Conservation (phyloP, 1,284 basidiomycete species). For the Lentinula novae-zelandiae region DNA sequence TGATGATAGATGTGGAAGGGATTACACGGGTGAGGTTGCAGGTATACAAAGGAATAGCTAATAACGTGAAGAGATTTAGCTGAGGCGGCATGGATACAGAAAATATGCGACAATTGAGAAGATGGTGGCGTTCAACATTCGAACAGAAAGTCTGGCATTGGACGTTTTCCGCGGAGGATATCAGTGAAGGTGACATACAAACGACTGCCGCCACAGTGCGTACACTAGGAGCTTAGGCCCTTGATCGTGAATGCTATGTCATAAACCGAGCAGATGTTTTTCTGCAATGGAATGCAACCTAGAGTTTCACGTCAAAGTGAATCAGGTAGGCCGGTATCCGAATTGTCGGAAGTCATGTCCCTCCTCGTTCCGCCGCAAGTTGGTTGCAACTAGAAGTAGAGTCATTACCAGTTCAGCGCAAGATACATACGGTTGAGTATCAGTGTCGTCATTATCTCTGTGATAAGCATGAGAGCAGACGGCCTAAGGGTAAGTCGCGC, state of each 20-base stretch:
- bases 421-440: constrained; percentile 64
- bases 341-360: neutral
- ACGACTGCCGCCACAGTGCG: neutral
- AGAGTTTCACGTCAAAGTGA: neutral
- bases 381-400: neutral
- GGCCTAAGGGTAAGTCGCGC: constrained; percentile 57
- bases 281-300: neutral
- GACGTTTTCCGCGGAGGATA: neutral
- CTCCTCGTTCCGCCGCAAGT: neutral
- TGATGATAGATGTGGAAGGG: neutral
- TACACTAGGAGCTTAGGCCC: neutral
- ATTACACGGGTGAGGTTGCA: neutral
- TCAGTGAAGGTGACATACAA: neutral
- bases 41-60: neutral
- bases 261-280: neutral
- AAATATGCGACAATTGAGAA: neutral
- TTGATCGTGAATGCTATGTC: neutral
- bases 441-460: constrained; percentile 70
- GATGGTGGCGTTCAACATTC: neutral
- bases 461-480: constrained; percentile 53
- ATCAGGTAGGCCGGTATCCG: neutral
- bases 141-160: neutral
- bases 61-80: neutral
- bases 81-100: neutral
- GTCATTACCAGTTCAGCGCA: constrained; percentile 44